Evolutionary conservation across 2,329 filamentous ascomycete genomes (phyloP), one percentile per base, ranked within the genome.

Genomic region (Colletotrichum sansevieriae): DNA sequence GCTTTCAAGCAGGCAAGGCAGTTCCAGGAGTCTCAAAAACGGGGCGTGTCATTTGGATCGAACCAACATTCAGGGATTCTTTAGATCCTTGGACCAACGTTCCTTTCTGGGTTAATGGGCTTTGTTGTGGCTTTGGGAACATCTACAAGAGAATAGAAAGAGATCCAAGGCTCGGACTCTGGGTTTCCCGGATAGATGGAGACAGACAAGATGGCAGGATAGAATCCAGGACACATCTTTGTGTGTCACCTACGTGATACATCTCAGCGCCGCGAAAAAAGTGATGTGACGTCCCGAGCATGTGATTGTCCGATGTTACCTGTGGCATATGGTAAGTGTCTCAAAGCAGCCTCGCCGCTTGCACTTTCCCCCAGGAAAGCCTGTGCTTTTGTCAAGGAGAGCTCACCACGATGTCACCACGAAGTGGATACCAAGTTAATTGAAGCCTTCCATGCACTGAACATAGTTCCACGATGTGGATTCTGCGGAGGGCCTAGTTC

Each of bases 11-110:
- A 62, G 44, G 51, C 56, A 68, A 62, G 67, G 63, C 37, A 63
- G 67, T 63, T 70, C 43, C 13, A 70, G 67, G 63, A 63, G 67
- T 70, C 63, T 55, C 39, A 51, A 65, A 60, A 60, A 51, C 61
- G 46, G 58, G 37, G 15, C 25, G 18, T 22, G 20, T 54, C 46
- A 35, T 44, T 62, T 62, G 52, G 56, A 47, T 57, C 15, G 43
- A 57, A 57, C 49, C 58, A 49, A 62, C 29, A 15, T 35, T 20
- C 39, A 20, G 61, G 33, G 43, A 67, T 55, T 44, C 58, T 55
- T 47, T 56, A 13, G 49, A 5, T 29, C 49, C 43, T 49, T 22
- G 25, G 18, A 44, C 20, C 15, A 12, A 65, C 15, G 15, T 56
- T 63, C 58, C 52, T 57, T 68, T 43, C 37, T 39, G 25, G 62